Evolutionary conservation across 352 stramenopile species (phyloP), one percentile per base, ranked within the genome.

Genomic region (Phytophthora foliorum): DNA sequence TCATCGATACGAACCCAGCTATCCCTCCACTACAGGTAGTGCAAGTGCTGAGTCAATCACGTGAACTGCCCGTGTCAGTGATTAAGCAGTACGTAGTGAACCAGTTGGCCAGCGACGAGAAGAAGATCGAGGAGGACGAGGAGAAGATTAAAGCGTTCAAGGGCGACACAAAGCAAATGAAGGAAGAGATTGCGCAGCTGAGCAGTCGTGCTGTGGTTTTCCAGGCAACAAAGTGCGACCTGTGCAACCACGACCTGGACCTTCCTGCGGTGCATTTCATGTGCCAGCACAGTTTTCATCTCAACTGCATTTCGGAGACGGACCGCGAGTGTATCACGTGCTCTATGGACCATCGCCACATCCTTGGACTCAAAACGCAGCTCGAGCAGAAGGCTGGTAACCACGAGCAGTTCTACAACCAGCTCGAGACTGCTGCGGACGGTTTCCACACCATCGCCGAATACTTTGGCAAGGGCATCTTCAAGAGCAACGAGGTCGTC

Each of bases 391-490:
- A 95, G 55, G 89, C 91, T 21, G 80, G 83, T 21, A 96, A 97
- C 66, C 91, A 98, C 75, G 92, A 98, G 58, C 87, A 97, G 77
- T 98, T 98, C 58, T 98, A 94, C 84, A 96, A 96, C 58, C 90
- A 98, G 51, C 77, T 98, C 4, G 91, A 98, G 70, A 96, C 88
- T 0, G 84, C 88, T 0, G 83, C 88, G 14, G 89, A 97, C 49
- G 91, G 91, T 13, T 98, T 98, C 67, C 79, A 96, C 65, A 93
- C 86, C 7, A 93, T 98, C 53, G 91, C 91, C 25, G 88, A 96
- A 65, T 98, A 97, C 76, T 97, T 98, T 84, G 91, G 90, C 49
- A 98, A 98, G 76, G 91, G 92, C 36, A 95, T 98, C 63, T 96
- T 98, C 79, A 94, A 95, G 75, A 90, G 75, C 55, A 88, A 80